Evolutionary conservation across 768 basidiomycete genomes (phyloP).

Genomic region (Pleurotus tuber-regium): DNA sequence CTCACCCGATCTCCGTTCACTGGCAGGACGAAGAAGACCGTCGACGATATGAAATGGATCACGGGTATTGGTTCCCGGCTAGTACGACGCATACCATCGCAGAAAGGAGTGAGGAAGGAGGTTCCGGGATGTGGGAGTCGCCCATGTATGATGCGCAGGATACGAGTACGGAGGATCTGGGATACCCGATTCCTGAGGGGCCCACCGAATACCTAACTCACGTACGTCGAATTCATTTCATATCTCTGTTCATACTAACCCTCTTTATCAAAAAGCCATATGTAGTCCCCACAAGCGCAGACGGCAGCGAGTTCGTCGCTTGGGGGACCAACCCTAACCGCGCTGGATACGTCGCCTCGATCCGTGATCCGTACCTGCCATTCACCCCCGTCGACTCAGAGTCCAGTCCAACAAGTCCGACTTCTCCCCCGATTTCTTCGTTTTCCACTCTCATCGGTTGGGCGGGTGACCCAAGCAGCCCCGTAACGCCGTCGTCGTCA

Average conservation of each 20-base stretch:
- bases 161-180: constrained; percentile 20
- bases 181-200: constrained; percentile 21
- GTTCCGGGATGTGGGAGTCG: constrained; percentile 12
- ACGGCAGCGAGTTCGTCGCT: constrained; percentile 17
- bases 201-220: constrained; percentile 23
- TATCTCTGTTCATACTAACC: constrained; percentile 1
- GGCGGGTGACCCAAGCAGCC: constrained; percentile 27
- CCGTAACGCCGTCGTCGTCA: background rate
- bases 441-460: constrained; percentile 38
- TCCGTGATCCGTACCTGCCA: constrained; percentile 27
- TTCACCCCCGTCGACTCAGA: constrained; percentile 10
- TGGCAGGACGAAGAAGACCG: constrained; percentile 8
- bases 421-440: constrained; percentile 22
- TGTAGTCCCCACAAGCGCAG: constrained; percentile 10
- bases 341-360: constrained; percentile 21
- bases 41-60: background rate
- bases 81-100: constrained; percentile 1
- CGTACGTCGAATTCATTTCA: constrained; percentile 17
- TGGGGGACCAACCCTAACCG: constrained; percentile 22
- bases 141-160: background rate
- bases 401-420: constrained; percentile 8
- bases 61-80: constrained; percentile 16
- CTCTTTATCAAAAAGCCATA: background rate
- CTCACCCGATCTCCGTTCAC: constrained; percentile 12
- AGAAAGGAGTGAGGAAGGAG: background rate